Evolutionary conservation across 768 basidiomycete genomes (phyloP).

Genomic region (Fibroporia radiculosa): DNA sequence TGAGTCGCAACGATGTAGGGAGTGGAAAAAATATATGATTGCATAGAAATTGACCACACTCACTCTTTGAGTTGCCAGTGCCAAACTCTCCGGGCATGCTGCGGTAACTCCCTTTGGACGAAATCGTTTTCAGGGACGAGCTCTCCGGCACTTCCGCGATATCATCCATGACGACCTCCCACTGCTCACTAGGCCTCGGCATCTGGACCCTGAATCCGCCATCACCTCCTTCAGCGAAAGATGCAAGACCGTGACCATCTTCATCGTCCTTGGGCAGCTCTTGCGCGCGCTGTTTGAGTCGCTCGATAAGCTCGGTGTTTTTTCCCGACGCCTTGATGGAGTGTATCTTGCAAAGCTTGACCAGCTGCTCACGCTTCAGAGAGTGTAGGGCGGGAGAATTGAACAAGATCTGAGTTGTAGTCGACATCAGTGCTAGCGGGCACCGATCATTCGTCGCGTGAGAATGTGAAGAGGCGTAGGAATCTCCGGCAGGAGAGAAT

Average conservation of each 20-base stretch:
- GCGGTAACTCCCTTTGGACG: slow-evolving; percentile 34
- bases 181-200: slow-evolving; percentile 68
- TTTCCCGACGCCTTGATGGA: slow-evolving; percentile 75
- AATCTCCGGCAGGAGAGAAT: background rate
- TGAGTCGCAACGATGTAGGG: no score
- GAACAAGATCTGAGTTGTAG: slow-evolving; percentile 73
- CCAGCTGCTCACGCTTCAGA: slow-evolving; percentile 77
- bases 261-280: slow-evolving; percentile 43
- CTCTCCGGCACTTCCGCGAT: slow-evolving; percentile 61
- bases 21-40: no score
- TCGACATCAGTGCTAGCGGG: slow-evolving; percentile 46
- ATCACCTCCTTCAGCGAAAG: background rate
- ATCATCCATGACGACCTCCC: slow-evolving; percentile 84
- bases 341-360: slow-evolving; percentile 81
- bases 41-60: no score
- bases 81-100: slow-evolving; percentile 63
- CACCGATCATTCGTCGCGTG: background rate
- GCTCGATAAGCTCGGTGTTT: slow-evolving; percentile 64
- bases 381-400: slow-evolving; percentile 81
- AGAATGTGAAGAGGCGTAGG: background rate
- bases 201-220: slow-evolving; percentile 8
- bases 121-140: slow-evolving; percentile 37
- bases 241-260: background rate
- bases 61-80: slow-evolving; percentile 57
- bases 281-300: slow-evolving; percentile 59